A percentile compares a stretch with the other conserved stretches of the same genome.
Conservation (phyloP, 2,329 filamentous ascomycete species). For the Pseudogymnoascus destructans region DNA sequence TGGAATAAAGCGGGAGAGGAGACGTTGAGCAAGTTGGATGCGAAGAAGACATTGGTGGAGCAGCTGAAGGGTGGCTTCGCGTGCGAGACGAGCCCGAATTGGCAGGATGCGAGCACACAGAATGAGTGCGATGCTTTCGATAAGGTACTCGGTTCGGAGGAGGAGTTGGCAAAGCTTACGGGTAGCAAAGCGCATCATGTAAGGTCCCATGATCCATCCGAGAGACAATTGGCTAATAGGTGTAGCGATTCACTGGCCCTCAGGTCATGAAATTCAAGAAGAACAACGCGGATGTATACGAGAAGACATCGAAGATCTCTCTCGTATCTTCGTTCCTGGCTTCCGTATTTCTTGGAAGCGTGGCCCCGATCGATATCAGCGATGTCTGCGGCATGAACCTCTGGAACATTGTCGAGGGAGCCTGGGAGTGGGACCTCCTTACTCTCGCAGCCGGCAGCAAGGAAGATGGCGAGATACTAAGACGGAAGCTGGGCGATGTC, state of each 20-base stretch:
- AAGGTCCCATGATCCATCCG: slow-evolving; percentile 27
- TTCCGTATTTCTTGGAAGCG: slow-evolving; percentile 69
- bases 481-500: slow-evolving; percentile 67
- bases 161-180: slow-evolving; percentile 62
- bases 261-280: slow-evolving; percentile 83
- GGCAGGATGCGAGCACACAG: slow-evolving; percentile 96
- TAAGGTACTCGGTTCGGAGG: slow-evolving; percentile 48
- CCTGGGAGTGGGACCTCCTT: slow-evolving; percentile 65
- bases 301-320: slow-evolving; percentile 69
- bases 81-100: slow-evolving; percentile 83
- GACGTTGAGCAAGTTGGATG: slow-evolving; percentile 47
- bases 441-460: slow-evolving; percentile 46
- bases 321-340: slow-evolving; percentile 93
- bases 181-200: slow-evolving; percentile 93
- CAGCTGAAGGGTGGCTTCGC: slow-evolving; percentile 64
- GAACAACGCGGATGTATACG: slow-evolving; percentile 70
- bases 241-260: slow-evolving; percentile 84
- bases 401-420: slow-evolving; percentile 69
- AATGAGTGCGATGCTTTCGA: slow-evolving; percentile 85
- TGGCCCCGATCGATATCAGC: slow-evolving; percentile 84
- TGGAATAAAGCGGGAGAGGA: slow-evolving; percentile 62
- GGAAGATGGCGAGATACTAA: slow-evolving; percentile 47
- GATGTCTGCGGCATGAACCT: slow-evolving; percentile 96
- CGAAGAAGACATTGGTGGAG: slow-evolving; percentile 49
- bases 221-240: neutral